A percentile compares a stretch with the other conserved stretches of the same genome.
Conservation (phyloP, 345 rosid species). For the Eucalyptus curtisii region DNA sequence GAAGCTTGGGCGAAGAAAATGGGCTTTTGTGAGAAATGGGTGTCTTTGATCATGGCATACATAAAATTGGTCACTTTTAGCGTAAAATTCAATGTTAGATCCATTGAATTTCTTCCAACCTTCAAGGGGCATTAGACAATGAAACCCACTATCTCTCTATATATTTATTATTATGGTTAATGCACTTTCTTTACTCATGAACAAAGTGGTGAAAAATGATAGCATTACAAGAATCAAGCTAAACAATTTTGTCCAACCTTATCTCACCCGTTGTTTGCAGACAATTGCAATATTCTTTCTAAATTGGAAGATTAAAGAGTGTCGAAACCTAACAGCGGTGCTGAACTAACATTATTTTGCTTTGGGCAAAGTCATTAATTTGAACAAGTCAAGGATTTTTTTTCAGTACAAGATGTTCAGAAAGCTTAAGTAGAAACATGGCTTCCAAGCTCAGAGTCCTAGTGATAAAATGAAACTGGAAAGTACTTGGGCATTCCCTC, state of each 20-base stretch:
- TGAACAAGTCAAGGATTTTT: neutral
- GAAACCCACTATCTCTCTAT: neutral
- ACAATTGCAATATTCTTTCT: no score
- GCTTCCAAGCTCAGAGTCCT: fast-evolving
- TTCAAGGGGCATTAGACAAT: neutral
- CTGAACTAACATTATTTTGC: neutral
- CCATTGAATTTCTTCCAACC: neutral
- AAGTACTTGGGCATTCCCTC: neutral
- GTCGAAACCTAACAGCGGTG: neutral
- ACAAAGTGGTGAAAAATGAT: neutral
- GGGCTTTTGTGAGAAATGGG: neutral
- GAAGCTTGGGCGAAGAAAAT: neutral
- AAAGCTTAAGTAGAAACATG: neutral
- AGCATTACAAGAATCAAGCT: neutral
- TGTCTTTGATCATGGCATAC: neutral
- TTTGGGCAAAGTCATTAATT: neutral
- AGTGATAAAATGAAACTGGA: no score
- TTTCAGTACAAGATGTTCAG: fast-evolving
- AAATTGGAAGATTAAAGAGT: neutral
- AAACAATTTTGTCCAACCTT: neutral
- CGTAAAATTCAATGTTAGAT: fast-evolving
- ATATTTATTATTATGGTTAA: no score
- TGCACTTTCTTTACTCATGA: neutral
- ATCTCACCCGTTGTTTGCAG: neutral
- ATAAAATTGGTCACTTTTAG: no score